A percentile compares a stretch with the other conserved stretches of the same genome.
Evolutionary conservation across 805 yeast species (phyloP).

Genomic region (Lipomyces japonicus): DNA sequence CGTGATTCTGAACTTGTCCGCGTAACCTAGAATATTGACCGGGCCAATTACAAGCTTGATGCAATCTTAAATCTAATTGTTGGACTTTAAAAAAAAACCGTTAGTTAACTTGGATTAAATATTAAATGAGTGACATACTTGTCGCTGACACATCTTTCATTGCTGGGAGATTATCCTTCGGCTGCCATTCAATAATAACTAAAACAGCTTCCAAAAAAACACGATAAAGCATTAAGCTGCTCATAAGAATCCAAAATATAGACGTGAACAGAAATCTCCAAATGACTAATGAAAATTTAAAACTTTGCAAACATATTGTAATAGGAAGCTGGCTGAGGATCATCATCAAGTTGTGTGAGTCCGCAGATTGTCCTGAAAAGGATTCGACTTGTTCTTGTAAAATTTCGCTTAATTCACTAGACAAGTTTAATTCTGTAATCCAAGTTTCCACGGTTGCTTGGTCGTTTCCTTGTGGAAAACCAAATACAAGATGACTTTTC

Average conservation of each 20-base stretch:
- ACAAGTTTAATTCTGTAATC: slow-evolving; percentile 39
- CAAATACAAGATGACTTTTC: slow-evolving; percentile 27
- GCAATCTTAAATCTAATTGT: slow-evolving; percentile 73
- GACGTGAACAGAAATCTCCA: slow-evolving; percentile 5
- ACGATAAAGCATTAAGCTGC: slow-evolving; percentile 31
- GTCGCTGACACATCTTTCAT: slow-evolving; percentile 51
- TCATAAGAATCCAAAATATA: slow-evolving; percentile 25
- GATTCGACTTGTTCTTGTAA: slow-evolving; percentile 16
- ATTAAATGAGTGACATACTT: background rate
- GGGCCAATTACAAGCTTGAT: slow-evolving; percentile 75
- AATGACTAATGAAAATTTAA: slow-evolving; percentile 9
- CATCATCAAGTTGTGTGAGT: slow-evolving; percentile 1
- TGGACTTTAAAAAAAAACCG: slow-evolving; percentile 43
- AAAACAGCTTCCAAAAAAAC: slow-evolving; percentile 36
- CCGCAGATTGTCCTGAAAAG: background rate
- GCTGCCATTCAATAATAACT: slow-evolving; percentile 34
- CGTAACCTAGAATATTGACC: slow-evolving; percentile 64
- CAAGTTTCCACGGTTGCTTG: slow-evolving; percentile 26
- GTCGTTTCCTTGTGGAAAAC: slow-evolving; percentile 8
- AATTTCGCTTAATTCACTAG: slow-evolving; percentile 36
- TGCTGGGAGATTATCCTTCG: slow-evolving; percentile 23
- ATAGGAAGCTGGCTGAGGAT: slow-evolving; percentile 9
- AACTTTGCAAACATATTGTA: slow-evolving; percentile 18
- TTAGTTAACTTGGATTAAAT: background rate
- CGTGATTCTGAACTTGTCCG: slow-evolving; percentile 41